A percentile compares a stretch with the other conserved stretches of the same genome.
Evolutionary conservation across 495 filamentous ascomycete species (phyloP).

Genomic region (Zalerion maritima): DNA sequence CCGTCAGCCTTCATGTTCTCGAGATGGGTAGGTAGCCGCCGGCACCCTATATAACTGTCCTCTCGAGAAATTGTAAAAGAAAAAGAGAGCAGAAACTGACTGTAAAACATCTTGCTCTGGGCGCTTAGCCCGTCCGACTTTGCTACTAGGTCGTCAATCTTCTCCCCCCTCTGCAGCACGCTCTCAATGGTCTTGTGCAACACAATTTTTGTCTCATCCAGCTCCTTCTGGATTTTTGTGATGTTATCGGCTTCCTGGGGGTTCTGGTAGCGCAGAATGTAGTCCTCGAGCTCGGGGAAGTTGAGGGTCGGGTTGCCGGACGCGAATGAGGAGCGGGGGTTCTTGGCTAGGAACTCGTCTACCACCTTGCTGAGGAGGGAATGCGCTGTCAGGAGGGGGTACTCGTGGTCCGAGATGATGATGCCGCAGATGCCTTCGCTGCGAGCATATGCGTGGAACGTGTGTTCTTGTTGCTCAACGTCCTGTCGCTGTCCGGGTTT

Average conservation of each 20-base stretch:
- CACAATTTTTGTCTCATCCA: constrained; percentile 96
- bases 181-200: constrained; percentile 93
- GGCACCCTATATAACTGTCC: not conserved
- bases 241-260: constrained; percentile 79
- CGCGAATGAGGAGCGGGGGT: constrained; percentile 56
- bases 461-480: constrained; percentile 78
- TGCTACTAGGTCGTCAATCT: constrained; percentile 76
- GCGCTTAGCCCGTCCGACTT: constrained; percentile 79
- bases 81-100: constrained; percentile 24
- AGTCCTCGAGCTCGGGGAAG: constrained; percentile 63
- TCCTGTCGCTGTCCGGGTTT: constrained; percentile 78
- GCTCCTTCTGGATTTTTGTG: constrained; percentile 88
- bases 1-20: constrained; percentile 12
- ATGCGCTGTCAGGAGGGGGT: constrained; percentile 83
- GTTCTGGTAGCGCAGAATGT: constrained; percentile 81
- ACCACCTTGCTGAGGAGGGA: constrained; percentile 81
- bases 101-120: constrained; percentile 96
- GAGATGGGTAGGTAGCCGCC: not conserved
- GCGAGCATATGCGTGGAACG: constrained; percentile 82
- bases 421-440: constrained; percentile 77
- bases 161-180: constrained; percentile 76
- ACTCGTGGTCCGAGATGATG: constrained; percentile 81
- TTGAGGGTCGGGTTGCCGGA: constrained; percentile 35
- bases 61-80: not conserved
- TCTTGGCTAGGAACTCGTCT: constrained; percentile 77